These are phyloP conservation scores for Vanrija pseudolonga DNA, from an alignment of 1,284 basidiomycete species.

Conservation along the genomic window DNA sequence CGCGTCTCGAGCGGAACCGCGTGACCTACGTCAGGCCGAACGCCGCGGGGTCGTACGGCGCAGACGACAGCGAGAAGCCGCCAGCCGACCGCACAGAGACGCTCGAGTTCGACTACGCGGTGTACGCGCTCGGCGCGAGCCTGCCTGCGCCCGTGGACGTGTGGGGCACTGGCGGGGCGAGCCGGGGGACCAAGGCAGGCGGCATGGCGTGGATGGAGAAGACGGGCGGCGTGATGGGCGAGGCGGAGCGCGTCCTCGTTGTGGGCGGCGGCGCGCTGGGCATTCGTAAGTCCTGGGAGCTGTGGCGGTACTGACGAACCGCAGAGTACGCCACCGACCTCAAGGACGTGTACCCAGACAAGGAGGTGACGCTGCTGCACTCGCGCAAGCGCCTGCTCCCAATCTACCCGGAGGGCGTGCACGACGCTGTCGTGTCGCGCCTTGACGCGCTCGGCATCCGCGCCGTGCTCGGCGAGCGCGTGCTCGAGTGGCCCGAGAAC, in stretches of 20 bases:
- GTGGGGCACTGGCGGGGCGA: constrained; percentile 23
- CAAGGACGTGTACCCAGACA: constrained; percentile 47
- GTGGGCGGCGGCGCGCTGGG: constrained; percentile 52
- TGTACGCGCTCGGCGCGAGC: constrained; percentile 49
- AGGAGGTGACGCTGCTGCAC: constrained; percentile 52
- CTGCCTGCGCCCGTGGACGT: constrained; percentile 46
- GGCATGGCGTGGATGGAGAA: constrained; percentile 28
- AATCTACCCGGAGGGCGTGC: constrained; percentile 48
- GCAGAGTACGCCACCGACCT: constrained; percentile 53
- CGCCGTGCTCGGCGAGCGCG: constrained; percentile 49
- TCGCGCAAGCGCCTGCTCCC: constrained; percentile 51
- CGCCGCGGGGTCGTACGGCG: constrained; percentile 6
- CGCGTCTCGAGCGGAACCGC: constrained; percentile 51
- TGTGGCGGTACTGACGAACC: not conserved
- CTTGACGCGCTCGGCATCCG: constrained; percentile 48
- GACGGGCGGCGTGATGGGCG: constrained; percentile 33
- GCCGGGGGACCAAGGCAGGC: constrained; percentile 36
- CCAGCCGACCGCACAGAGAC: not conserved
- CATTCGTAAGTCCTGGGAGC: constrained; percentile 43
- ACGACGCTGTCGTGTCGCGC: constrained; percentile 43
- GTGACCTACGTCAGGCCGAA: constrained; percentile 51
- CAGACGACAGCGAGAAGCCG: constrained; percentile 14
- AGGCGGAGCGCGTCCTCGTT: constrained; percentile 48
- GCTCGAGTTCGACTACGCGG: constrained; percentile 48
- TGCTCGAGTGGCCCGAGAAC: constrained; percentile 43